Evolutionary conservation across 192 early-diverging fungal species (phyloP), one percentile per base, ranked within the genome.

Genomic region (Linnemannia exigua): DNA sequence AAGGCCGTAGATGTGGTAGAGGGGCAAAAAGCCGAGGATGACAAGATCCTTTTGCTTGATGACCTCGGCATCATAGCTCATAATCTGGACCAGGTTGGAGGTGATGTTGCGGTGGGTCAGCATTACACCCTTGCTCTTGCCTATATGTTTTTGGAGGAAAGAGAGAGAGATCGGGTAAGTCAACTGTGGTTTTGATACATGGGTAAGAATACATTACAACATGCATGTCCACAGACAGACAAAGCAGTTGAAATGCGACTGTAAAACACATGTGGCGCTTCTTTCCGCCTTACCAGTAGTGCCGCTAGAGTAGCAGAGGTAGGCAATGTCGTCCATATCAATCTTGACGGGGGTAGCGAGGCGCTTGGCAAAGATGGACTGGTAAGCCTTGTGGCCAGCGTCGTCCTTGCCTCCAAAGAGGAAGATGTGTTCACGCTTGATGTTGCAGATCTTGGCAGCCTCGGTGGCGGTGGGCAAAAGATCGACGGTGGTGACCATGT

Each of bases 41-140:
- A 82, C 71, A 47, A 88, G 70, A 47, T 58, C 88, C 81, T 86
- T 80, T 36, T 76, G 78, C 48, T 58, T 75, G 58, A 77, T 87
- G 61, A 77, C 74, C 67, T 81, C 71, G 37, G 77, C 89, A 46
- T 94, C 92, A 68, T 93, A 88, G 38, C 66, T 78, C 52, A 88
- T 82, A 76, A 93, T 91, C 79, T 95, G 94, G 31, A 92, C 67
- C 28, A 94, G 84, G 76, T 97, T 97, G 28, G 96, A 90, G 22
- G 97, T 94, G 84, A 97, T 92, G 87, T 96, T 97, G 22, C 87
- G 79, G 76, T 97, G 96, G 38, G 94, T 96, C 3, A 95, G 93
- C 75, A 92, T 90, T 16, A 98, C 97, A 75, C 96, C 96, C 86
- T 98, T 98, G 52, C 96, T 94, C 76, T 88, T 91, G 54, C 95